phyloP scores from a whole-genome alignment of 179 eudicot genomes.

The Drosera spatulata region DNA sequence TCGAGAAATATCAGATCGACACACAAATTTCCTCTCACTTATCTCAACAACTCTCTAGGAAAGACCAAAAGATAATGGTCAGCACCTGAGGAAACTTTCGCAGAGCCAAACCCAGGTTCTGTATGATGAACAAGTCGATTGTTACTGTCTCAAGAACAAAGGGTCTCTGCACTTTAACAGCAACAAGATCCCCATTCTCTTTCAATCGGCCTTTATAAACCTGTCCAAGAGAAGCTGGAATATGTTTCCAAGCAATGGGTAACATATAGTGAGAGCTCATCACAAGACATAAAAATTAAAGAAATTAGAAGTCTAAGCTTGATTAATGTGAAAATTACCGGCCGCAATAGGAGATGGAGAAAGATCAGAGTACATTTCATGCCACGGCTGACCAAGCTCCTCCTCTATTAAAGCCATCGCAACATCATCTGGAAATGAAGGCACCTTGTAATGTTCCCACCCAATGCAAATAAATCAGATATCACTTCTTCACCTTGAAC shows the following conservation, averaged over 20 bases:
- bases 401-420: constrained; percentile 95
- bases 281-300: background rate
- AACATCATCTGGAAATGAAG: constrained; percentile 97
- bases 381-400: constrained; percentile 96
- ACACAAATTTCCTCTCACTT: too few relatives aligned
- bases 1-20: too few relatives aligned
- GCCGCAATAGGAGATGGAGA: constrained; percentile 96
- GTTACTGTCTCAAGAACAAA: constrained; percentile 98
- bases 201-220: constrained; percentile 93
- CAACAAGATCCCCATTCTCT: constrained; percentile 94
- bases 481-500: background rate
- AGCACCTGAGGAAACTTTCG: constrained; percentile 91
- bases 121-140: constrained; percentile 70
- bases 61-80: constrained; percentile 2
- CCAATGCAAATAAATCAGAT: constrained; percentile 8
- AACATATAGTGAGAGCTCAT: background rate
- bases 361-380: constrained; percentile 78
- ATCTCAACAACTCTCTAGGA: too few relatives aligned
- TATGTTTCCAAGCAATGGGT: constrained; percentile 11
- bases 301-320: background rate
- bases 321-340: constrained; percentile 35
- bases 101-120: constrained; percentile 81
- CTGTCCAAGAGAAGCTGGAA: constrained; percentile 96
- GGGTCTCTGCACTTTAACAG: constrained; percentile 99
- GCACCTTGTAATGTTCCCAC: constrained; percentile 48